These are phyloP conservation scores for Agastache rugosa DNA, from an alignment of 257 asterid species.

Conservation along the genomic window DNA sequence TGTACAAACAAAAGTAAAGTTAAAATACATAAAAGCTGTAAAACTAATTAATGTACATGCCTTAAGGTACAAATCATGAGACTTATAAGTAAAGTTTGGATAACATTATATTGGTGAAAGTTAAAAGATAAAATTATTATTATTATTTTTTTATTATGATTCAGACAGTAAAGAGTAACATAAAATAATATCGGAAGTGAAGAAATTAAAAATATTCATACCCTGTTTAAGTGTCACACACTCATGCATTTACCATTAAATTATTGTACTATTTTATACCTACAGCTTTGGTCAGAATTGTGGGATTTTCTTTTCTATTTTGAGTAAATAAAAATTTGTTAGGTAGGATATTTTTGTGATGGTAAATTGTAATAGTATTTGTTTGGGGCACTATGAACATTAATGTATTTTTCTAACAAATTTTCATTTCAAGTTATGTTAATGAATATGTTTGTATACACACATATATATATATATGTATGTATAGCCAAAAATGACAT, in stretches of 20 bases:
- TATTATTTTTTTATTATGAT: neutral
- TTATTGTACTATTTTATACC: slow-evolving; percentile 25
- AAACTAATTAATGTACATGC: slow-evolving; percentile 43
- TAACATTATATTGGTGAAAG: slow-evolving; percentile 41
- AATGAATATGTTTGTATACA: neutral
- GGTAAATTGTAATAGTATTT: neutral
- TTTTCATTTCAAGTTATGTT: neutral
- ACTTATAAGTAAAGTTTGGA: slow-evolving; percentile 56
- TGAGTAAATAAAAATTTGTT: slow-evolving; percentile 1
- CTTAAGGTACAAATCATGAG: slow-evolving; percentile 54
- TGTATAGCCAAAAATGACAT: neutral
- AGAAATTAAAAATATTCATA: neutral
- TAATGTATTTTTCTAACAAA: neutral
- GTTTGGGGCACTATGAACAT: neutral
- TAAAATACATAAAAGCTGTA: slow-evolving; percentile 54
- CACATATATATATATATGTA: too few relatives aligned
- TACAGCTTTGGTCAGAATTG: slow-evolving; percentile 31
- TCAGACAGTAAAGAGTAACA: slow-evolving; percentile 26
- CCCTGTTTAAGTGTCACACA: slow-evolving; percentile 25
- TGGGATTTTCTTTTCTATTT: slow-evolving; percentile 10
- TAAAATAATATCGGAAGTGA: slow-evolving; percentile 26
- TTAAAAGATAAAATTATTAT: slow-evolving; percentile 6
- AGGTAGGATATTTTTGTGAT: slow-evolving; percentile 3
- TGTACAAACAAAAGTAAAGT: slow-evolving; percentile 43
- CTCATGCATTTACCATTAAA: slow-evolving; percentile 25